Evolutionary conservation across 495 filamentous ascomycete genomes (phyloP).

Genomic region (Trypethelium eluteriae): DNA sequence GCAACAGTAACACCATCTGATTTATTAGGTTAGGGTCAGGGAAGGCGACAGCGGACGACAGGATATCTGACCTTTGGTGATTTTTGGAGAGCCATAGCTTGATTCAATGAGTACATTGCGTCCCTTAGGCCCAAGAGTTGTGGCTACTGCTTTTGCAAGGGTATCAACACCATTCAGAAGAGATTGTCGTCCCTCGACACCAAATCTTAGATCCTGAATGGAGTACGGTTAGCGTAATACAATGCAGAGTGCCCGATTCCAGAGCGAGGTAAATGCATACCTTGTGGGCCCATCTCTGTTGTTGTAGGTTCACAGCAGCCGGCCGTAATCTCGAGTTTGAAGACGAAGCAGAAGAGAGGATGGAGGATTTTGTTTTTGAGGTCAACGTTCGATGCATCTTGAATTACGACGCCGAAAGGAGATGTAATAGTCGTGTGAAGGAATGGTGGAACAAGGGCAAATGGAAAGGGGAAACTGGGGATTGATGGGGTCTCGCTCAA

Average conservation of each 20-base stretch:
- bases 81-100: constrained; percentile 95
- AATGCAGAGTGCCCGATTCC: constrained; percentile 7
- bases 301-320: constrained; percentile 59
- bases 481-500: neutral
- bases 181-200: constrained; percentile 83
- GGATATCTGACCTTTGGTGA: constrained; percentile 78
- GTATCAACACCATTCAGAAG: constrained; percentile 94
- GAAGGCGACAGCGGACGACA: neutral
- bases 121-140: constrained; percentile 94
- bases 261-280: constrained; percentile 43
- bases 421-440: neutral
- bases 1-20: constrained; percentile 92
- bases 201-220: constrained; percentile 88
- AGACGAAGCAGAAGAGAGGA: constrained; percentile 59
- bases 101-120: constrained; percentile 97
- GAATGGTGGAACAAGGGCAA: neutral
- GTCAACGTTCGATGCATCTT: constrained; percentile 70
- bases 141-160: constrained; percentile 89
- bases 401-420: constrained; percentile 11
- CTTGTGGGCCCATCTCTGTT: constrained; percentile 92
- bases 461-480: neutral
- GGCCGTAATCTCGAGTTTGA: constrained; percentile 25
- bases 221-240: constrained; percentile 13
- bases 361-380: constrained; percentile 57
- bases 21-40: constrained; percentile 3